Evolutionary conservation across 371 early-diverging fungal species (phyloP).

Genomic region (Rhizopus delemar): DNA sequence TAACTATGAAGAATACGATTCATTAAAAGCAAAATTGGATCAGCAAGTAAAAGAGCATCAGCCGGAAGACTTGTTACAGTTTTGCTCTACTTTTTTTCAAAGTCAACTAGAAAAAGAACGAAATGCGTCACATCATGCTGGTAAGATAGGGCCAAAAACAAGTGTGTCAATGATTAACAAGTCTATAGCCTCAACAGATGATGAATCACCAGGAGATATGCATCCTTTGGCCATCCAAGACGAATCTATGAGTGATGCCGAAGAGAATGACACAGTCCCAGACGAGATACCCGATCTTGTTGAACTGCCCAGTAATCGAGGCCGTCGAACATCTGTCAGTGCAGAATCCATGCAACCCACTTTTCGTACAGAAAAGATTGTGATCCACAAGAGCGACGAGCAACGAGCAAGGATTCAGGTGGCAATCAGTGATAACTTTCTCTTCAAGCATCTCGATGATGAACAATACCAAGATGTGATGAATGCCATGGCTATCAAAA

Average conservation of each 20-base stretch:
- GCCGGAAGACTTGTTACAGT: conserved; percentile 81
- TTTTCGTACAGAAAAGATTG: conserved; percentile 70
- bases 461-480: conserved; percentile 93
- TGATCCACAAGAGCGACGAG: conserved; percentile 84
- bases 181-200: not conserved
- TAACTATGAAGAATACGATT: conserved; percentile 21
- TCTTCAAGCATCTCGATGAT: conserved; percentile 92
- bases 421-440: conserved; percentile 85
- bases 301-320: conserved; percentile 38
- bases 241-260: not conserved
- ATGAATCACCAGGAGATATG: conserved; percentile 5
- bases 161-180: not conserved
- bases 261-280: conserved; percentile 13
- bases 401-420: conserved; percentile 80
- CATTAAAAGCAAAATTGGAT: conserved; percentile 31
- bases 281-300: conserved; percentile 16
- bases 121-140: conserved; percentile 4
- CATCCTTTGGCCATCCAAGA: not conserved
- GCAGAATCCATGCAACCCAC: conserved; percentile 96
- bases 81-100: conserved; percentile 83
- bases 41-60: conserved; percentile 25
- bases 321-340: conserved; percentile 88
- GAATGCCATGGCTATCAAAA: conserved; percentile 95
- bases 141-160: no score
- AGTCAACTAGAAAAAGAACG: conserved; percentile 70